These are phyloP conservation scores for Suhomyces chickasaworum DNA, from an alignment of 1,139 yeast genomes.

Conservation along the genomic window DNA sequence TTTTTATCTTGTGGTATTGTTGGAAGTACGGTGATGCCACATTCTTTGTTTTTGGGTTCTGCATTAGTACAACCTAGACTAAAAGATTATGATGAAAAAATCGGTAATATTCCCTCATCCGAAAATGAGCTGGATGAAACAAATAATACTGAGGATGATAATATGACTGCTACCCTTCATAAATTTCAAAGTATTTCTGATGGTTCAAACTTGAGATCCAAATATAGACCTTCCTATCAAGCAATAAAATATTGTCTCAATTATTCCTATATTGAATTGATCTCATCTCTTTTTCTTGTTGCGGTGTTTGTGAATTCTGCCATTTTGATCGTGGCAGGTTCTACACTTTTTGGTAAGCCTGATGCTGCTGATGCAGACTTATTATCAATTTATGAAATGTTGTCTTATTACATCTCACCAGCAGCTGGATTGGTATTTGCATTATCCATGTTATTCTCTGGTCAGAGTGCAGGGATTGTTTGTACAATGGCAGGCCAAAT, in stretches of 20 bases:
- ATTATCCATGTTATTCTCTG: constrained; percentile 72
- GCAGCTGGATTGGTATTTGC: constrained; percentile 78
- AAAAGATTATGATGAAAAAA: constrained; percentile 60
- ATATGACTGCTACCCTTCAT: constrained; percentile 27
- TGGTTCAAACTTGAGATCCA: constrained; percentile 27
- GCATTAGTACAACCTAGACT: constrained; percentile 75
- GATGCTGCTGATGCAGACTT: constrained; percentile 75
- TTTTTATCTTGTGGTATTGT: constrained; percentile 72
- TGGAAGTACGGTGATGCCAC: constrained; percentile 87
- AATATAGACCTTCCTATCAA: constrained; percentile 61
- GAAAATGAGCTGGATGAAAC: constrained; percentile 6
- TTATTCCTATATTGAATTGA: constrained; percentile 66
- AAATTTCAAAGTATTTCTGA: constrained; percentile 41
- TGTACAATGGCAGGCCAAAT: constrained; percentile 89
- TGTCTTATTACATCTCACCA: constrained; percentile 60
- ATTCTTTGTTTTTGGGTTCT: constrained; percentile 72
- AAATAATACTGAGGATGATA: constrained; percentile 21
- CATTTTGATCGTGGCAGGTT: constrained; percentile 73
- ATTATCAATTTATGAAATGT: constrained; percentile 64
- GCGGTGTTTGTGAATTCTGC: constrained; percentile 82
- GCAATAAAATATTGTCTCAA: constrained; percentile 69
- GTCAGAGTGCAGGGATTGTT: constrained; percentile 83
- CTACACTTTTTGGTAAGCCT: constrained; percentile 65
- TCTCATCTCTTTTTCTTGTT: constrained; percentile 66
- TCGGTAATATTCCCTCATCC: constrained; percentile 33